Percentiles rank a stretch among this genome's conserved stretches.
These are phyloP conservation scores for Pestalotiopsis fici DNA, from an alignment of 2,329 filamentous ascomycete species.

Conservation along the genomic window DNA sequence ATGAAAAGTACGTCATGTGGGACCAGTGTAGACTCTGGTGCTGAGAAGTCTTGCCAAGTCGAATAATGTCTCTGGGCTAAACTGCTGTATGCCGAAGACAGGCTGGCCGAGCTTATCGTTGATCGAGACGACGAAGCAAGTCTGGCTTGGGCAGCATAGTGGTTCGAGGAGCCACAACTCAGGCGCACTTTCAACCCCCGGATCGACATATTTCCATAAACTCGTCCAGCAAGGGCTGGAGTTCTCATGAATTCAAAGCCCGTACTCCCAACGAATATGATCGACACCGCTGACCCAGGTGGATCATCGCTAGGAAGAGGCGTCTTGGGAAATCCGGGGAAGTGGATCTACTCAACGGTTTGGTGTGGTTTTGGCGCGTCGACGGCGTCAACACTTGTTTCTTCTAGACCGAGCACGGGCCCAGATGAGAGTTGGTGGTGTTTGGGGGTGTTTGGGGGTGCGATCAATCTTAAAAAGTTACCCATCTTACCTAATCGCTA, in stretches of 20 bases:
- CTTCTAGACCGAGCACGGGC: not conserved
- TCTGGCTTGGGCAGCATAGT: not conserved
- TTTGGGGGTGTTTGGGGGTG: too few relatives aligned
- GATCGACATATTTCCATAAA: conserved; percentile 25
- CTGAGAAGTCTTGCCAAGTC: not conserved
- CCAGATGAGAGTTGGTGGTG: not conserved
- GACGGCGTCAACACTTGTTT: not conserved
- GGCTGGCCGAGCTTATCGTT: not conserved
- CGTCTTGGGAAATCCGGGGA: conserved; percentile 8
- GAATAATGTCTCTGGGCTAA: not conserved
- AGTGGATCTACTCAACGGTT: conserved; percentile 4
- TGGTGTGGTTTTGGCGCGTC: not conserved
- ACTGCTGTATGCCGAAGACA: not conserved
- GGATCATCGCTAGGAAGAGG: conserved; percentile 7
- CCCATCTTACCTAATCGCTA: too few relatives aligned
- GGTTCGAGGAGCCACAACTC: conserved; percentile 15
- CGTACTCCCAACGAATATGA: conserved; percentile 21
- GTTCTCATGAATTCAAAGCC: conserved; percentile 22
- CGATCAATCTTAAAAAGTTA: too few relatives aligned
- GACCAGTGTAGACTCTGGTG: not conserved
- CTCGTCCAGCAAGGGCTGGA: conserved; percentile 18
- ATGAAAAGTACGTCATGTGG: not conserved
- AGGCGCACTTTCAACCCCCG: conserved; percentile 24
- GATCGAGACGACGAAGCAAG: not conserved
- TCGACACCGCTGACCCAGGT: conserved; percentile 2